Conservation (phyloP, 495 filamentous ascomycete genomes). For the Talaromyces liani region DNA sequence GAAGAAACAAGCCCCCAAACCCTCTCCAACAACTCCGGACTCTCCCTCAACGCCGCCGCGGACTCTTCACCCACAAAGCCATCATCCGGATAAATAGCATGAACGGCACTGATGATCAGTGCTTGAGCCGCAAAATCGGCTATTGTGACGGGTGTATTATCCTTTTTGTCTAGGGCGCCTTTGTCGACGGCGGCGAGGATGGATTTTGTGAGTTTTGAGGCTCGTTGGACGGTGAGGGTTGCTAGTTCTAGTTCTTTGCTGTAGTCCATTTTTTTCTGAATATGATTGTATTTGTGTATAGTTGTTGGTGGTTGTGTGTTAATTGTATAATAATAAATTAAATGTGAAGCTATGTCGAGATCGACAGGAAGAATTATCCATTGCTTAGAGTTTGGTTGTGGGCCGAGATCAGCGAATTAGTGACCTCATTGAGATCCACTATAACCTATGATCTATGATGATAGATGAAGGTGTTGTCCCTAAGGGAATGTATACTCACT, state of each 20-base stretch:
- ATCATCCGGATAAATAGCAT: constrained; percentile 47
- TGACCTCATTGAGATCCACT: background rate
- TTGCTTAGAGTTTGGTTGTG: background rate
- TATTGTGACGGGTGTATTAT: constrained; percentile 56
- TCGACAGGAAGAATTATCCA: constrained; percentile 5
- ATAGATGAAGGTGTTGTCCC: background rate
- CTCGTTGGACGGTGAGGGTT: constrained; percentile 45
- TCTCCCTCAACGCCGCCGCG: constrained; percentile 41
- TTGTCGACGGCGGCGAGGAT: constrained; percentile 41
- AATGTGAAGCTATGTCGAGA: background rate
- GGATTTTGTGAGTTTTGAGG: constrained; percentile 43
- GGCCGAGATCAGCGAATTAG: background rate
- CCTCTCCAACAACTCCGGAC: constrained; percentile 40
- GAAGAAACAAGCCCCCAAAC: constrained; percentile 45
- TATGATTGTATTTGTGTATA: background rate
- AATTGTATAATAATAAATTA: background rate
- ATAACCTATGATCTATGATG: background rate
- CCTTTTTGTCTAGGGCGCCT: constrained; percentile 47
- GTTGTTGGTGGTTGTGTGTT: background rate
- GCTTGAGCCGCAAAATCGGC: constrained; percentile 63
- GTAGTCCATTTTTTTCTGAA: constrained; percentile 15
- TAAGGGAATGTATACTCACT: no score
- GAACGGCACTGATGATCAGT: constrained; percentile 49
- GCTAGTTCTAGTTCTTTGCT: constrained; percentile 42
- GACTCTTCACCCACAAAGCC: constrained; percentile 58